These are phyloP conservation scores for Phytophthora niederhauseri DNA, from an alignment of 352 stramenopile species.

Conservation along the genomic window DNA sequence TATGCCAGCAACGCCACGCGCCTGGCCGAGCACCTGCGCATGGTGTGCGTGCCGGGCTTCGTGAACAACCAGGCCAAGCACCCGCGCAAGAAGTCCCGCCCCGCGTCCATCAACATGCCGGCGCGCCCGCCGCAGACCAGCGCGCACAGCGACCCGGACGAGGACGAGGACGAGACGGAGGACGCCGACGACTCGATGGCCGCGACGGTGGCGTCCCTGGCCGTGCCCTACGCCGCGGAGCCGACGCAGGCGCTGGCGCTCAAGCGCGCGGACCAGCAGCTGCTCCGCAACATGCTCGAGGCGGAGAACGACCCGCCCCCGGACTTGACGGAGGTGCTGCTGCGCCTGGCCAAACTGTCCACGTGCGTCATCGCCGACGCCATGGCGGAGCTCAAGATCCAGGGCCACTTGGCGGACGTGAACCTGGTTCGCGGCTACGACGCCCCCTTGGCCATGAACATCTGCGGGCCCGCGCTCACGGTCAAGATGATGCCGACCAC, in stretches of 20 bases:
- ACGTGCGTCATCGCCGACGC: slow-evolving; percentile 84
- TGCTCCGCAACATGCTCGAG: slow-evolving; percentile 73
- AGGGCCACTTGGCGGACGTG: slow-evolving; percentile 79
- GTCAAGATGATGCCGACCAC: slow-evolving; percentile 79
- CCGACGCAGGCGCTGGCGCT: slow-evolving; percentile 34
- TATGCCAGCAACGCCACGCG: slow-evolving; percentile 87
- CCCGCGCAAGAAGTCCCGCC: slow-evolving; percentile 10
- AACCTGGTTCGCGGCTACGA: slow-evolving; percentile 68
- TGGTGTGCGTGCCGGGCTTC: slow-evolving; percentile 75
- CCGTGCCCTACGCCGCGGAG: slow-evolving; percentile 23
- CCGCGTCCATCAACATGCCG: neutral
- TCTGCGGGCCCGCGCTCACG: slow-evolving; percentile 76
- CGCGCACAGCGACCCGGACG: neutral
- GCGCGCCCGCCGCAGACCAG: neutral
- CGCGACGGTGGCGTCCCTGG: slow-evolving; percentile 27
- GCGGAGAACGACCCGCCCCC: slow-evolving; percentile 37
- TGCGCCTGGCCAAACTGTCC: slow-evolving; percentile 77
- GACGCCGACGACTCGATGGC: slow-evolving; percentile 13
- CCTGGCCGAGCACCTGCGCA: slow-evolving; percentile 77
- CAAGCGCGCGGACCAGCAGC: slow-evolving; percentile 57
- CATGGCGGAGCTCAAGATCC: slow-evolving; percentile 78
- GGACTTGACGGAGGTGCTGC: slow-evolving; percentile 44
- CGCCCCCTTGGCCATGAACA: slow-evolving; percentile 64
- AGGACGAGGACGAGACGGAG: slow-evolving; percentile 11
- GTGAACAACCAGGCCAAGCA: slow-evolving; percentile 72